Evolutionary conservation across 2,329 filamentous ascomycete species (phyloP), one percentile per base, ranked within the genome.

Genomic region (Aurifilum marmelostoma): DNA sequence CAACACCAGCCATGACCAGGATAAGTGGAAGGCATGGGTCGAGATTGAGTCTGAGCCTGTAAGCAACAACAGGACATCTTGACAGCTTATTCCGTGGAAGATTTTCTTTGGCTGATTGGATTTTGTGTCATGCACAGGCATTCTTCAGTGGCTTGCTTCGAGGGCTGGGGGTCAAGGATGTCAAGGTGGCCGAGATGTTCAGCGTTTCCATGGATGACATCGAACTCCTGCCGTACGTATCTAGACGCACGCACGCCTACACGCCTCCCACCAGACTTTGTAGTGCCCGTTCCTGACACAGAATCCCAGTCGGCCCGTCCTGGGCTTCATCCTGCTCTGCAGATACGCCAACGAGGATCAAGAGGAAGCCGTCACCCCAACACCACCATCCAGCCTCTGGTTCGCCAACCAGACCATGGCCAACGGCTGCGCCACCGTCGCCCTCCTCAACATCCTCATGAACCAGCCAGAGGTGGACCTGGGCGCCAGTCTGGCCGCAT

Each of bases 1-100:
- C 14, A 81, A 87, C 68, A 80, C 79, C 3, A 75, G 79, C 7
- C 78, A 84, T 39, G 88, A 92, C 73, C 83, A 85, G 32, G 79
- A 84, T 34, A 83, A 84, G 39, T 94, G 91, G 88, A 83, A 87
- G 63, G 91, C 91, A 32, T 95, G 91, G 89, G 87, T 90, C 69
- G 94, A 97, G 76, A 85, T 98, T 63, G 94, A 97, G 79, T 97
- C 93, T 8, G 94, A 97, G 71, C 94, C 94, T 9, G 93, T 93
- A 79, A 80, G 87, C 76, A 16, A 32, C 29, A 29, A 58, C 3
- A 32, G 54, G n/a, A n/a, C 56, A 7, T 59, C 29, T 18, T 14
- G 29, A 37, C 24, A 29, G 56, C 27, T 18, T 9, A 34, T 29
- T 9, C n/a, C n/a, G 5, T 27, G 24, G 12, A 29, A 14, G n/a